Evolutionary conservation across 2,329 filamentous ascomycete species (phyloP), one percentile per base, ranked within the genome.

Genomic region (Diaporthe sp.): DNA sequence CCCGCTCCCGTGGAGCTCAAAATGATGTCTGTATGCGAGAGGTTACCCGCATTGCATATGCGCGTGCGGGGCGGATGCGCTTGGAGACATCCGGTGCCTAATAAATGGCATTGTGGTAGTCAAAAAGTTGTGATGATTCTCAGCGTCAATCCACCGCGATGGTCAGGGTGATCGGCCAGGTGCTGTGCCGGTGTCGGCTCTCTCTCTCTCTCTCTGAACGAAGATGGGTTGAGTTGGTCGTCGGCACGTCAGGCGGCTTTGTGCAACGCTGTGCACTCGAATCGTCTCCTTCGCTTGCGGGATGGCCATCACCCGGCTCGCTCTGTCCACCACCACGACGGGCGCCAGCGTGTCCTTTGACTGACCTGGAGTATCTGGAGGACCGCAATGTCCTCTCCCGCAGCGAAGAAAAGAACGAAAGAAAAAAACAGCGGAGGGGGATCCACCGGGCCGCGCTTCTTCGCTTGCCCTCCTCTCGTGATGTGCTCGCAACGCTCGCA

Each of bases 51-150:
- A 25, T 10, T 17, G 17, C 60, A 31, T 17, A 34, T 65, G 39
- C 39, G 22, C 25, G 17, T 44, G 39, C 39, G 22, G 60, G 25
- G 31, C 47, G 65, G 49, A 55, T 12, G 31, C 31, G 49, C 49
- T 42, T 70, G 65, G n/a, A 70, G 15, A 39, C 49, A 28, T 25
- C 65, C 47, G 65, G 61, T 65, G 39, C n/a, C 13, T 17, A 20
- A 42, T 25, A 42, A n/a, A 25, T 55, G 37, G 65, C 34, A 55
- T 55, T 17, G 31, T 25, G 34, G 65, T 51, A 28, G 34, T 8
- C 31, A 39, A 42, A 51, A 55, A 44, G 65, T 55, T 55, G 22
- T 70, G 49, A 70, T 55, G 65, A 55, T 8, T 39, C 34, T 17
- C 31, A 42, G n/a, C 34, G n/a, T 55, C 34, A 5, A 9, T 53